Evolutionary conservation across 2,329 filamentous ascomycete species (phyloP), one percentile per base, ranked within the genome.

Genomic region (Colletotrichum melonis): DNA sequence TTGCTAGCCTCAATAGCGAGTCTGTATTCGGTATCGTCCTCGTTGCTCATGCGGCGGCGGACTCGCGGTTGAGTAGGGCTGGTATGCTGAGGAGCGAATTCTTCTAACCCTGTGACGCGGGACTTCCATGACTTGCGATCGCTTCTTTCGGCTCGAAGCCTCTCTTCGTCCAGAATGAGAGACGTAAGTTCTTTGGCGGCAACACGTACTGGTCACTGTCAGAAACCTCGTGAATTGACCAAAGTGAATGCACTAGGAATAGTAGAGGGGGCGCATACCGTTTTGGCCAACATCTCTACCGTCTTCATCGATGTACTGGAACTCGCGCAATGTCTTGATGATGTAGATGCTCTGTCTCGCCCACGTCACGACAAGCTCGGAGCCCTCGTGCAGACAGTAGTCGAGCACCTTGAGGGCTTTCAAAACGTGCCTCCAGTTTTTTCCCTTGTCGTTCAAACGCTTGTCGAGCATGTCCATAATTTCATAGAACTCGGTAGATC

Each of bases 401-500:
- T 99, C 97, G 71, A 98, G 89, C 66, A 99, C 97, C 83, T 99
- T 99, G 77, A 99, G 88, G 55, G 97, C 97, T 85, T 99, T 99
- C 73, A 99, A 87, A 14, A 99, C 97, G 82, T 99, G 97, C 79
- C 97, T 92, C 97, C 97, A 99, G 83, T 99, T 99, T 89, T 98
- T 99, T 81, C 97, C 97, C 85, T 99, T 98, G 84, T 99, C 97
- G 80, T 99, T 99, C 80, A 99, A 87, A 77, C 97, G 93, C 88
- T 98, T 98, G 85, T 99, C 97, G 77, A 99, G 88, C 95, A 99
- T 99, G 83, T 99, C 97, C 93, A 99, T 98, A 79, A 99, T 98
- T 82, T 99, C 96, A 86, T 98, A 98, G 86, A 99, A 99, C 83
- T 98, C 97, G 84, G 93, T 96, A 46, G 95, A 95, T 81, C 96